Base-by-base conservation (phyloP, 352 stramenopile species). In the Pythium periplocum region DNA sequence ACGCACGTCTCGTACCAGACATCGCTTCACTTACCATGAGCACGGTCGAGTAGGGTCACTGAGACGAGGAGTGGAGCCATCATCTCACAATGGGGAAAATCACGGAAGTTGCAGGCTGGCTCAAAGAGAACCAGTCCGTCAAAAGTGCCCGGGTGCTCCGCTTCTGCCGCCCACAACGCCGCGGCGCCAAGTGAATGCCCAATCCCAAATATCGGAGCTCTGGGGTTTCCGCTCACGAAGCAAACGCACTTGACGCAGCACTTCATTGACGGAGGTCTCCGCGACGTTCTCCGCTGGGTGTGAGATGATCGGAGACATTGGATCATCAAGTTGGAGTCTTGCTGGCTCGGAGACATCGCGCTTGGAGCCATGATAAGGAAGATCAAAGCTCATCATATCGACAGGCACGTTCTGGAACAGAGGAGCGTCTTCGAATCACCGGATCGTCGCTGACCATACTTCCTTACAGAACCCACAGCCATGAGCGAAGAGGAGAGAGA, bases 401-500 rank as follows among this genome's bases (percentile, higher is more conserved):
- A 56, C 51, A 4, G 48, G 17, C 7, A 38, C 30, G 8, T 17
- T 33, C 47, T 71, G 70, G 34, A 79, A 26, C 58, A 68, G 26
- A 2, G 68, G 66, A 32, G 71, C 66, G 6, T 55, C 45, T 52
- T 65, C 59, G 26, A 86, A 41, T 1, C 64, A 68, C 11, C 53
- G 62, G 30, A 73, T 73, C 33, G 83, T 53, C 0, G 75, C 70
- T 33, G 66, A 50, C 75, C 75, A 86, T 6, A 67, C 61, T 44
- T 83, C 56, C 57, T 66, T 68, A 53, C 75, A 86, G 51, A 82
- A 79, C 31, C 75, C 69, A 4, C 56, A 73, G 45, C 65, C 75
- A 51, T 86, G 75, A n/a, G 58, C 63, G 48, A 86, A 78, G 44
- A 56, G 63, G 52, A 63, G 55, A 45, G 66, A 74, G 10, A 38